Conservation (phyloP, 306 rosid species). For the Mimosa pudica region DNA sequence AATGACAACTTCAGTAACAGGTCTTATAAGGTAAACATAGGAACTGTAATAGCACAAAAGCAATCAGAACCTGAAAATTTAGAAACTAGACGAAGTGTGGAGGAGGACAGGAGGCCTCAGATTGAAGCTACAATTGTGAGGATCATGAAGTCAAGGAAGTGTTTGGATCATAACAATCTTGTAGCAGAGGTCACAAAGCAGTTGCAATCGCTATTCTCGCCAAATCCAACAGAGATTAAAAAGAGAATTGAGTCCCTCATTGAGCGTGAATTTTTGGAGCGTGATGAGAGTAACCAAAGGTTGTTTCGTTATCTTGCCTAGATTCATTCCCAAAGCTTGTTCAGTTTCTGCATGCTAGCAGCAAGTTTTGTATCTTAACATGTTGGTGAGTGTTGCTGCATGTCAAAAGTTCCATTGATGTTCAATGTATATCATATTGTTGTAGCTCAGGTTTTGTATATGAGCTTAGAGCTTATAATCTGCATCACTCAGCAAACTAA, state of each 20-base stretch:
- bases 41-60: slow-evolving; percentile 91
- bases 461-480: slow-evolving; percentile 19
- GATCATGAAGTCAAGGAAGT: slow-evolving; percentile 88
- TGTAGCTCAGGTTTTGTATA: slow-evolving; percentile 16
- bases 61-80: slow-evolving; percentile 90
- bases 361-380: slow-evolving; percentile 38
- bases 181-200: slow-evolving; percentile 92
- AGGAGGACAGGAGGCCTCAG: slow-evolving; percentile 97
- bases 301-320: slow-evolving; percentile 91
- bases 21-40: slow-evolving; percentile 87
- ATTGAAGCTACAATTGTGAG: slow-evolving; percentile 90
- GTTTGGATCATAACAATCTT: slow-evolving; percentile 82
- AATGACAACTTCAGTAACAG: slow-evolving; percentile 88
- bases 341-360: slow-evolving; percentile 21
- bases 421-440: slow-evolving; percentile 43
- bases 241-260: slow-evolving; percentile 86
- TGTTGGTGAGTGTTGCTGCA: slow-evolving; percentile 26
- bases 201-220: slow-evolving; percentile 74
- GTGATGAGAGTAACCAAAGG: slow-evolving; percentile 74
- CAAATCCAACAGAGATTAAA: slow-evolving; percentile 87
- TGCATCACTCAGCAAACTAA: slow-evolving; percentile 4
- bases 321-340: slow-evolving; percentile 19
- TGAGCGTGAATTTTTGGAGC: slow-evolving; percentile 91
- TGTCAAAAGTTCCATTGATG: slow-evolving; percentile 41
- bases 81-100: slow-evolving; percentile 96